phyloP scores from a whole-genome alignment of 805 yeast species.

The Schwanniomyces occidentalis region DNA sequence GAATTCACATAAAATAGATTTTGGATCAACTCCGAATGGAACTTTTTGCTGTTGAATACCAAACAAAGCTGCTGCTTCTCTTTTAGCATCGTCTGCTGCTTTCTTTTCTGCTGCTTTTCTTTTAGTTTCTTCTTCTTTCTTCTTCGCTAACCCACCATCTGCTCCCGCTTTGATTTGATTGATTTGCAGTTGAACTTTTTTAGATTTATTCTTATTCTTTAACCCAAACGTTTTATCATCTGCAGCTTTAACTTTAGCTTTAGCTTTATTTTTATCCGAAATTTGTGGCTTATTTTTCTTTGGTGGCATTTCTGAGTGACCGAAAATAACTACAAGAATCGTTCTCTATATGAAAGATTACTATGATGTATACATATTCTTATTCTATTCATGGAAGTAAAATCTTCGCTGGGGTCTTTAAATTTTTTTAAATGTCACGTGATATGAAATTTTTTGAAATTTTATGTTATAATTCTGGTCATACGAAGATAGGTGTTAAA shows the following conservation, averaged over 20 bases:
- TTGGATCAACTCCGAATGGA: constrained; percentile 97
- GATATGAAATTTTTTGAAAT: too few relatives aligned
- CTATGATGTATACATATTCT: too few relatives aligned
- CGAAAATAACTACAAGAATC: too few relatives aligned
- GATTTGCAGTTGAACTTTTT: constrained; percentile 77
- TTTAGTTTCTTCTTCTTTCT: constrained; percentile 73
- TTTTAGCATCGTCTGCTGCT: constrained; percentile 86
- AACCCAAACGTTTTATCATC: constrained; percentile 93
- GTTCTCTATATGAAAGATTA: too few relatives aligned
- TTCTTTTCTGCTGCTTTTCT: constrained; percentile 76
- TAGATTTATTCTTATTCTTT: constrained; percentile 92
- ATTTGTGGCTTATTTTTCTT: constrained; percentile 62
- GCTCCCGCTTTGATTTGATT: constrained; percentile 42
- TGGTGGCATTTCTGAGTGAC: constrained; percentile 88
- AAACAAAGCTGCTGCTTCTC: constrained; percentile 79
- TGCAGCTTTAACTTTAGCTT: constrained; percentile 60
- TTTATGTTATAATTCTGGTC: too few relatives aligned
- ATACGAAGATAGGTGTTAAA: too few relatives aligned
- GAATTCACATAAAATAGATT: constrained; percentile 84
- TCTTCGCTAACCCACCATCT: constrained; percentile 55
- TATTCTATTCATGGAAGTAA: too few relatives aligned
- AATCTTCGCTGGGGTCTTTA: too few relatives aligned
- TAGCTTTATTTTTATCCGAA: constrained; percentile 63
- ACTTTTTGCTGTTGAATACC: constrained; percentile 78
- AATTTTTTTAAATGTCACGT: too few relatives aligned